phyloP scores from a whole-genome alignment of 495 filamentous ascomycete species.

The Ascodesmis nigricans region DNA sequence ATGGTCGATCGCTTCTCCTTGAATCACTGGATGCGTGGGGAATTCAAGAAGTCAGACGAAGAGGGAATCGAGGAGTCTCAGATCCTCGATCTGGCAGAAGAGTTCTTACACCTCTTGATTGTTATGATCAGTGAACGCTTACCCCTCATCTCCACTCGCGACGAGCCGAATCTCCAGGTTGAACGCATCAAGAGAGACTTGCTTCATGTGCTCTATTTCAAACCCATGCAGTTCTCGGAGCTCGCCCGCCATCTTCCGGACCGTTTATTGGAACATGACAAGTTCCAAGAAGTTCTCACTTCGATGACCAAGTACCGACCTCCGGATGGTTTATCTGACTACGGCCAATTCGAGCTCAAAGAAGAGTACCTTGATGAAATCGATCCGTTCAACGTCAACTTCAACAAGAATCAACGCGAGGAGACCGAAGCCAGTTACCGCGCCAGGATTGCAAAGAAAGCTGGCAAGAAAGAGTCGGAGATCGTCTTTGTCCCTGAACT shows the following conservation, averaged over 20 bases:
- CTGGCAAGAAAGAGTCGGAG: constrained; percentile 54
- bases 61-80: constrained; percentile 59
- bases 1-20: constrained; percentile 82
- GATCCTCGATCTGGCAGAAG: constrained; percentile 77
- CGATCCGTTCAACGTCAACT: constrained; percentile 87
- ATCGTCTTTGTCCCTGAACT: constrained; percentile 87
- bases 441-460: constrained; percentile 68
- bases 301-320: constrained; percentile 74
- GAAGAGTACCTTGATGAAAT: constrained; percentile 60
- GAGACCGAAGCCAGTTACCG: constrained; percentile 79
- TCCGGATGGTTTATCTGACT: constrained; percentile 77
- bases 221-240: constrained; percentile 82
- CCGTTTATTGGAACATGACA: constrained; percentile 59
- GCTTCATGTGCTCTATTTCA: constrained; percentile 85
- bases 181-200: constrained; percentile 69
- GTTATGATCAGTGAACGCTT: constrained; percentile 73
- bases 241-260: constrained; percentile 62
- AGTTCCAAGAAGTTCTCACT: constrained; percentile 57
- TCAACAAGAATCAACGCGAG: constrained; percentile 89
- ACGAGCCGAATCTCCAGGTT: constrained; percentile 40
- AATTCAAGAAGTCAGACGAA: constrained; percentile 48
- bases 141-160: constrained; percentile 47
- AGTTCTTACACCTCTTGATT: constrained; percentile 85
- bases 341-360: constrained; percentile 83
- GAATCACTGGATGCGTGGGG: constrained; percentile 67